phyloP scores from a whole-genome alignment of 2,329 filamentous ascomycete genomes.

The Xylaria arbuscula region DNA sequence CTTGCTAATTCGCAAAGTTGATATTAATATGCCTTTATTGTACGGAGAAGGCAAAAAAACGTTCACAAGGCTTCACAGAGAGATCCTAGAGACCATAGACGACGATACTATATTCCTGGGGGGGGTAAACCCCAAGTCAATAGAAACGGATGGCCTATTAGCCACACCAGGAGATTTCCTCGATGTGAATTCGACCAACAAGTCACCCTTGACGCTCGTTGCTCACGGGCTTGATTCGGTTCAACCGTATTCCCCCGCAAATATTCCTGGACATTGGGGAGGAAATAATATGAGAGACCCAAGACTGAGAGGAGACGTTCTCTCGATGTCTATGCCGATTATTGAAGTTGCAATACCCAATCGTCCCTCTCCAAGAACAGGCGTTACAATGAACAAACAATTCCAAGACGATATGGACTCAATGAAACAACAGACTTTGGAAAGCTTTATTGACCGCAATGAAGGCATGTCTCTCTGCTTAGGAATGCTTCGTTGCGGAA shows the following conservation, averaged over 20 bases:
- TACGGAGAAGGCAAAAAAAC: constrained; percentile 36
- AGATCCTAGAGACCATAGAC: constrained; percentile 22
- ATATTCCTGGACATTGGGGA: neutral
- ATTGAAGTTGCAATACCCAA: constrained; percentile 13
- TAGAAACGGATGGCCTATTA: constrained; percentile 1
- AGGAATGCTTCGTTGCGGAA: constrained; percentile 17
- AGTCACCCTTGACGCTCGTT: neutral
- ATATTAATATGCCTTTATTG: constrained; percentile 34
- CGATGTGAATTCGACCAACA: neutral
- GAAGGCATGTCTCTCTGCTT: constrained; percentile 17
- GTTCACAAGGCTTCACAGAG: constrained; percentile 30
- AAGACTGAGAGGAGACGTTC: constrained; percentile 6
- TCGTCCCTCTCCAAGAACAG: neutral
- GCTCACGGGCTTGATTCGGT: neutral
- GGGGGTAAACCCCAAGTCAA: neutral
- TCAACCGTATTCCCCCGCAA: neutral
- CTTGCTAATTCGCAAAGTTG: constrained; percentile 6
- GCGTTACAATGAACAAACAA: constrained; percentile 20
- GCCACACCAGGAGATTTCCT: constrained; percentile 17
- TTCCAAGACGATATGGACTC: neutral
- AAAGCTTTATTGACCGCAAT: neutral
- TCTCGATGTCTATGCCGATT: constrained; percentile 22
- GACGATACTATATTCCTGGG: constrained; percentile 28
- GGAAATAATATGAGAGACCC: constrained; percentile 16
- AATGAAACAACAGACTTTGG: neutral